Conservation (phyloP, 2,329 filamentous ascomycete species). For the Fusarium bactridioides region DNA sequence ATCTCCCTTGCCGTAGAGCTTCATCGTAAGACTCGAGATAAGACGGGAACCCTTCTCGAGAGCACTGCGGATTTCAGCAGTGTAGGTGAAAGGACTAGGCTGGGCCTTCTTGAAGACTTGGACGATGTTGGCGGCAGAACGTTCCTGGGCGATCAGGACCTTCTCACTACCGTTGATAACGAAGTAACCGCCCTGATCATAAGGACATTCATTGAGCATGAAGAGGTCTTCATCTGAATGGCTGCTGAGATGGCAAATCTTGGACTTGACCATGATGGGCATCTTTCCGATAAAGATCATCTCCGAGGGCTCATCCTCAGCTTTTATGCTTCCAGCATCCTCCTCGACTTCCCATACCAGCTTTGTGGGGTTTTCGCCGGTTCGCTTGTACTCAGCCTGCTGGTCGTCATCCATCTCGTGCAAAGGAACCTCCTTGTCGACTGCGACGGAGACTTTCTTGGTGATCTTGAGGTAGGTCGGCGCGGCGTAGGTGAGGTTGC, state of each 20-base stretch:
- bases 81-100: conserved; percentile 90
- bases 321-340: conserved; percentile 60
- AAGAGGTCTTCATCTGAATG: conserved; percentile 88
- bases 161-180: conserved; percentile 99
- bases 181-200: conserved; percentile 98
- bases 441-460: conserved; percentile 83
- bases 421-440: conserved; percentile 73
- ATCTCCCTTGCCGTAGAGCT: conserved; percentile 87
- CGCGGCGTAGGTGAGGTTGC: conserved; percentile 94
- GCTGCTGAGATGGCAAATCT: conserved; percentile 88
- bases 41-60: conserved; percentile 95
- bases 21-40: conserved; percentile 91
- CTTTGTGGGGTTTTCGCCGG: conserved; percentile 65
- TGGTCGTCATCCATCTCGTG: conserved; percentile 75
- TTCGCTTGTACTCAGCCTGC: conserved; percentile 61
- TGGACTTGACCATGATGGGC: conserved; percentile 97
- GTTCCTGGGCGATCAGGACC: conserved; percentile 96
- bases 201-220: conserved; percentile 93
- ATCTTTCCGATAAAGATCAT: conserved; percentile 93
- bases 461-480: conserved; percentile 90
- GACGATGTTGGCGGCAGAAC: conserved; percentile 97
- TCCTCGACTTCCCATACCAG: conserved; percentile 70
- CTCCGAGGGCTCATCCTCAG: conserved; percentile 65
- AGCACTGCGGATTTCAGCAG: conserved; percentile 95
- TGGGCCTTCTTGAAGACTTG: conserved; percentile 98